These are phyloP conservation scores for Cercospora canescens DNA, from an alignment of 2,329 filamentous ascomycete species.

Conservation along the genomic window DNA sequence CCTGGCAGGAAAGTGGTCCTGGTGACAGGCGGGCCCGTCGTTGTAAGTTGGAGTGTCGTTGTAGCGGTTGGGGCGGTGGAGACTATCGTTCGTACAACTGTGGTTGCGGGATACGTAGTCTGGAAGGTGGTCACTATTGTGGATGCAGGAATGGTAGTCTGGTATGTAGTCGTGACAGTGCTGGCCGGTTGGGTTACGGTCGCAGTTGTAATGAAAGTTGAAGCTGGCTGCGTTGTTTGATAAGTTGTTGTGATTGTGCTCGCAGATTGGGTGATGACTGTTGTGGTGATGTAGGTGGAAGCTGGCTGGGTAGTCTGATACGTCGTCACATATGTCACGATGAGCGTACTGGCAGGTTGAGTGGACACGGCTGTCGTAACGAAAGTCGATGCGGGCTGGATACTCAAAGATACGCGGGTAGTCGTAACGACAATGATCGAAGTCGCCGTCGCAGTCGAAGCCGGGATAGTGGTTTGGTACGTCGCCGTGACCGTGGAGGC, in stretches of 20 bases:
- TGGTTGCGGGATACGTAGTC: not conserved
- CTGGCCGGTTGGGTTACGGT: not conserved
- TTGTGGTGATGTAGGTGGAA: too few relatives aligned
- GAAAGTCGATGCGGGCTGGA: not conserved
- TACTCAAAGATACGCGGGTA: not conserved
- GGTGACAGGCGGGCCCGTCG: not conserved
- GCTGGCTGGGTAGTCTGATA: too few relatives aligned
- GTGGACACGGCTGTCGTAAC: slow-evolving; percentile 2
- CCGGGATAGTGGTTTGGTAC: slow-evolving; percentile 1
- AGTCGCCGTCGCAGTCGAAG: not conserved
- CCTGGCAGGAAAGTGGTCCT: not conserved
- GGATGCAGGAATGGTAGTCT: not conserved
- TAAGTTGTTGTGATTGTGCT: too few relatives aligned
- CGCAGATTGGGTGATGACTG: too few relatives aligned
- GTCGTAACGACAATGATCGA: not conserved
- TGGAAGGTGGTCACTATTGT: not conserved
- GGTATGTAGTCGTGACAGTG: not conserved
- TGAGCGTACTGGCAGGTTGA: too few relatives aligned
- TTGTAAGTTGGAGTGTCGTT: not conserved
- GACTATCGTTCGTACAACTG: not conserved
- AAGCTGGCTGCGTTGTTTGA: too few relatives aligned
- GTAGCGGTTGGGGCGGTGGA: not conserved
- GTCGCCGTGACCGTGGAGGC: not conserved
- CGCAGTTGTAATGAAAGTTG: too few relatives aligned
- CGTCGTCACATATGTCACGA: too few relatives aligned